Evolutionary conservation across 2,329 filamentous ascomycete genomes (phyloP).

Genomic region (Cladophialophora bantiana): DNA sequence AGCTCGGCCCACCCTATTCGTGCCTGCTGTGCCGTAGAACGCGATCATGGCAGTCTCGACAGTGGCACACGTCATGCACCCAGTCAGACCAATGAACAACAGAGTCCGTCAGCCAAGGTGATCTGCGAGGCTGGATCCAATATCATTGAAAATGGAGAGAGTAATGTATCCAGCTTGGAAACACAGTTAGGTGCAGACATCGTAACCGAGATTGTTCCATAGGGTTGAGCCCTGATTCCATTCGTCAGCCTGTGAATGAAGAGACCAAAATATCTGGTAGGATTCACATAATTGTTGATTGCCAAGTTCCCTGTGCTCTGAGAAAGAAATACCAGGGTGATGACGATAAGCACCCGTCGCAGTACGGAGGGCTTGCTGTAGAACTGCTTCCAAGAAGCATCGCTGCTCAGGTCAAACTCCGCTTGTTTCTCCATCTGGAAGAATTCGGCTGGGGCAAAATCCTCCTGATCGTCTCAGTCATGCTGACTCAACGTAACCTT

Average conservation of each 20-base stretch:
- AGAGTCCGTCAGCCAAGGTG: slow-evolving; percentile 39
- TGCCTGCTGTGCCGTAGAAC: slow-evolving; percentile 16
- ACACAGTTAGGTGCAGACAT: slow-evolving; percentile 12
- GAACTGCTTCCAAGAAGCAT: slow-evolving; percentile 21
- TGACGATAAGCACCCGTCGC: slow-evolving; percentile 8
- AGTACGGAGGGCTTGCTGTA: slow-evolving; percentile 21
- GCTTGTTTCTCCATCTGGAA: slow-evolving; percentile 28
- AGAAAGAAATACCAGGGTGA: slow-evolving; percentile 16
- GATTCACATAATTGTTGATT: slow-evolving; percentile 1
- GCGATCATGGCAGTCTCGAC: slow-evolving; percentile 29
- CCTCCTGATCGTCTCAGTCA: slow-evolving; percentile 19
- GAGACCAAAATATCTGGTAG: neutral
- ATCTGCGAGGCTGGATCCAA: slow-evolving; percentile 21
- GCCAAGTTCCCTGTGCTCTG: slow-evolving; percentile 23
- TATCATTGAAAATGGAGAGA: slow-evolving; percentile 17
- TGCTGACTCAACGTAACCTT: slow-evolving; percentile 33
- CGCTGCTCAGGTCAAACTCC: slow-evolving; percentile 21
- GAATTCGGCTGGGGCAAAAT: slow-evolving; percentile 23
- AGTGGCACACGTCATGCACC: slow-evolving; percentile 9
- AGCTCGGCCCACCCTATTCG: slow-evolving; percentile 17
- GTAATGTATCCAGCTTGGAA: slow-evolving; percentile 27
- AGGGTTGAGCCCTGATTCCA: slow-evolving; percentile 21
- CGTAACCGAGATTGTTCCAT: slow-evolving; percentile 24
- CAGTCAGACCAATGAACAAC: slow-evolving; percentile 36
- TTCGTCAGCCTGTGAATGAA: neutral